Percentiles rank a stretch among this genome's conserved stretches.
phyloP scores from a whole-genome alignment of 2,329 filamentous ascomycete genomes.

The Blumeriella jaapii region DNA sequence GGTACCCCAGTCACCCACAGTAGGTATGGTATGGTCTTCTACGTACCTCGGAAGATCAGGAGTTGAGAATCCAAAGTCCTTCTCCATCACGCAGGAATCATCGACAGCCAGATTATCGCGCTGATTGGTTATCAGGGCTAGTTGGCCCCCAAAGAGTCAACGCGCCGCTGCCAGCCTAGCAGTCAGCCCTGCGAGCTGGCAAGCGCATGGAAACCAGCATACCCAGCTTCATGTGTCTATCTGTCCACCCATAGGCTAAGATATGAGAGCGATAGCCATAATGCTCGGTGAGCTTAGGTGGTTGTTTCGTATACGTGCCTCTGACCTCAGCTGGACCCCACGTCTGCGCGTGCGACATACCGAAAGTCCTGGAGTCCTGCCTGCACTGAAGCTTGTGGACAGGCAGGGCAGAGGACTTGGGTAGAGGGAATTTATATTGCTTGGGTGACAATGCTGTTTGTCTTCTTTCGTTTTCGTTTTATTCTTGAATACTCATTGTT shows the following conservation, averaged over 20 bases:
- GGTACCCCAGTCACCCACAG: no score
- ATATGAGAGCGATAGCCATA: conserved; percentile 2
- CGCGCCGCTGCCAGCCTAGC: conserved; percentile 3
- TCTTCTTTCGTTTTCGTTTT: conserved; percentile 7
- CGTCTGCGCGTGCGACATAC: no score
- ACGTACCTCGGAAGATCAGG: no score
- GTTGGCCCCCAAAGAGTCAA: no score
- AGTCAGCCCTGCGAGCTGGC: conserved; percentile 10
- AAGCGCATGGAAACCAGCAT: conserved; percentile 12
- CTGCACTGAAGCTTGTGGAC: conserved; percentile 5
- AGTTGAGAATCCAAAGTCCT: no score
- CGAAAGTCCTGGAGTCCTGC: conserved; percentile 19
- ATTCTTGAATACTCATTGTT: no score
- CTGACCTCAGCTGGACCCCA: no score
- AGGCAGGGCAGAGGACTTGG: conserved; percentile 1
- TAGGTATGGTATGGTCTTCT: no score
- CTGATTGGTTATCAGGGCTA: no score
- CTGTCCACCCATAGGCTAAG: conserved; percentile 7
- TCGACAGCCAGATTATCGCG: no score
- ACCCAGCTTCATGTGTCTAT: no score
- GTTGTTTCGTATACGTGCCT: conserved; percentile 6
- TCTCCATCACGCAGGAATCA: no score
- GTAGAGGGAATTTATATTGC: conserved; percentile 13
- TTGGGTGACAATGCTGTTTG: conserved; percentile 16
- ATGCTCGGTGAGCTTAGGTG: conserved; percentile 9